Percentiles rank a stretch among this genome's conserved stretches.
Evolutionary conservation across 1,284 basidiomycete species (phyloP).

Genomic region (Termitomyces sp.): DNA sequence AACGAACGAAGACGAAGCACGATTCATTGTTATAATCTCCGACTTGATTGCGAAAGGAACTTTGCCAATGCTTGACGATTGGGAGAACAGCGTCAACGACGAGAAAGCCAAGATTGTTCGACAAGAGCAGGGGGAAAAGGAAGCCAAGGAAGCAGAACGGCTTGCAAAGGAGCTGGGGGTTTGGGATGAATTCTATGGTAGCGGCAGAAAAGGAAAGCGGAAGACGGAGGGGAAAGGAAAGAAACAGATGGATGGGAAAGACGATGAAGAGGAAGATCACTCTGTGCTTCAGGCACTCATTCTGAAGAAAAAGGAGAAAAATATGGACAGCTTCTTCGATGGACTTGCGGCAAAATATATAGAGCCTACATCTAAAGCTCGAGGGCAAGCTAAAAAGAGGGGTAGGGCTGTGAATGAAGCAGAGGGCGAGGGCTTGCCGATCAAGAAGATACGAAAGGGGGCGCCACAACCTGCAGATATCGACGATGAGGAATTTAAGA

Average conservation of each 20-base stretch:
- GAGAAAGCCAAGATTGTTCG: slow-evolving; percentile 72
- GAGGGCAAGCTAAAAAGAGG: slow-evolving; percentile 56
- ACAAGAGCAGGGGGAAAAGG: slow-evolving; percentile 69
- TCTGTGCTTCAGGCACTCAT: slow-evolving; percentile 81
- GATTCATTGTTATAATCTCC: slow-evolving; percentile 72
- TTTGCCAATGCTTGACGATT: slow-evolving; percentile 56
- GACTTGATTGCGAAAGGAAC: slow-evolving; percentile 58
- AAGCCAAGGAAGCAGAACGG: slow-evolving; percentile 82
- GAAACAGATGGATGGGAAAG: slow-evolving; percentile 38
- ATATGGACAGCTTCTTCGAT: slow-evolving; percentile 70
- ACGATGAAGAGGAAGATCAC: slow-evolving; percentile 51
- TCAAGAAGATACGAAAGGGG: slow-evolving; percentile 39
- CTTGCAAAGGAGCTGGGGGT: slow-evolving; percentile 86
- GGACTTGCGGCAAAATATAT: slow-evolving; percentile 80
- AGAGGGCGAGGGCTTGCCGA: slow-evolving; percentile 33
- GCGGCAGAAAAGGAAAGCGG: slow-evolving; percentile 63
- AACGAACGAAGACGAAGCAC: slow-evolving; percentile 74
- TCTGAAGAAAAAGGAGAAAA: slow-evolving; percentile 64
- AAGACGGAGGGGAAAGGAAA: slow-evolving; percentile 56
- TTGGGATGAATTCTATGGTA: slow-evolving; percentile 93
- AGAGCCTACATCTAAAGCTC: slow-evolving; percentile 37
- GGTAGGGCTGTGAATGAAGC: slow-evolving; percentile 30
- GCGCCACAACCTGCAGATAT: slow-evolving; percentile 48
- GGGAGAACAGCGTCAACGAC: slow-evolving; percentile 72
- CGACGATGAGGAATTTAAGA: slow-evolving; percentile 65